phyloP scores from a whole-genome alignment of 164 flowering plant genomes.

The Umbilicus rupestris region DNA sequence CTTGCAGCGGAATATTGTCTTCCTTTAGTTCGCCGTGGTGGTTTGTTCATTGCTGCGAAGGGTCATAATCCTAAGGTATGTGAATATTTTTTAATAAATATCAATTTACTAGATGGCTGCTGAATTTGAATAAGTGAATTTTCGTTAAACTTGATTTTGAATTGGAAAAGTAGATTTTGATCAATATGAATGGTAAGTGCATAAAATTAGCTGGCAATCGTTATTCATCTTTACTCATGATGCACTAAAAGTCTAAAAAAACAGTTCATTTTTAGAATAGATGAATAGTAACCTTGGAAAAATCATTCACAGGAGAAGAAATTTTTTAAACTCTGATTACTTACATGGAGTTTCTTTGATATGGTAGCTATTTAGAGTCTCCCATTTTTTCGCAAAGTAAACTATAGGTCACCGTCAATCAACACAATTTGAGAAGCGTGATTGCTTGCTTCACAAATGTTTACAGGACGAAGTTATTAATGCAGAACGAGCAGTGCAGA shows the following conservation, averaged over 20 bases:
- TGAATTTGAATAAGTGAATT: background rate
- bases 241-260: background rate
- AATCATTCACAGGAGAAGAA: background rate
- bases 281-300: background rate
- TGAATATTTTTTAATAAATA: background rate
- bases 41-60: constrained; percentile 90
- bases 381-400: background rate
- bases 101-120: background rate
- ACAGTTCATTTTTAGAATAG: background rate
- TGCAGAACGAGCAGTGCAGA: constrained; percentile 61
- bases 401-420: background rate
- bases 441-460: constrained; percentile 5
- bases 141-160: too few relatives aligned
- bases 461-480: constrained; percentile 59
- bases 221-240: background rate
- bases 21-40: constrained; percentile 90
- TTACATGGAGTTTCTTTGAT: background rate
- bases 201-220: background rate
- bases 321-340: background rate
- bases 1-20: constrained; percentile 80
- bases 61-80: constrained; percentile 84
- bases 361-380: background rate
- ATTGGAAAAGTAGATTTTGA: background rate
- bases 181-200: background rate
- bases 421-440: background rate